Evolutionary conservation across 2,329 filamentous ascomycete genomes (phyloP).

Genomic region (Aspergillus sp.): DNA sequence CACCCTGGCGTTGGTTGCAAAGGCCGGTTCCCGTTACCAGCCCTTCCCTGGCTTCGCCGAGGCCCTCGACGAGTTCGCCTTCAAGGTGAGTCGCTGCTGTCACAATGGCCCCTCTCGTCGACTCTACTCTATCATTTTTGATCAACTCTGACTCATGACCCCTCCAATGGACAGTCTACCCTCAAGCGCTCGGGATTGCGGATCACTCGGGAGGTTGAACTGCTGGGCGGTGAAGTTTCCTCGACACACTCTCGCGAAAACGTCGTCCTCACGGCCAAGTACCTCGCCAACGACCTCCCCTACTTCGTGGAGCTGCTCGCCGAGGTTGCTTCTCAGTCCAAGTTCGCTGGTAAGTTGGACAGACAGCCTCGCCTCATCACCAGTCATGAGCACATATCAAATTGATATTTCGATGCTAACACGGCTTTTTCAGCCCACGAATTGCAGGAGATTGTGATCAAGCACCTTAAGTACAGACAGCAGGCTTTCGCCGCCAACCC

Average conservation of each 20-base stretch:
- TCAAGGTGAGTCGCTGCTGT: constrained; percentile 67
- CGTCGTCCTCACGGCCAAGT: constrained; percentile 87
- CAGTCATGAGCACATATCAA: neutral
- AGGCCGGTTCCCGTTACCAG: constrained; percentile 93
- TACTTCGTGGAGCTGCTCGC: constrained; percentile 96
- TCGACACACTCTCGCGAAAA: constrained; percentile 91
- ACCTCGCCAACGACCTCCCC: constrained; percentile 90
- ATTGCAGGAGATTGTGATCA: constrained; percentile 82
- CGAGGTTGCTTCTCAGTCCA: constrained; percentile 85
- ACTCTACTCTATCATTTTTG: neutral
- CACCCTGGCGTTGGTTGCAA: constrained; percentile 85
- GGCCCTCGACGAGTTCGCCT: constrained; percentile 91
- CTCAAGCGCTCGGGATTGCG: constrained; percentile 82
- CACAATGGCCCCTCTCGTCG: constrained; percentile 18
- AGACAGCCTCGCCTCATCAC: constrained; percentile 1
- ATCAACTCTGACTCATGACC: constrained; percentile 11
- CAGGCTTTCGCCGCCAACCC: constrained; percentile 63
- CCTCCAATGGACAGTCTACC: constrained; percentile 64
- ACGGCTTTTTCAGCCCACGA: constrained; percentile 65
- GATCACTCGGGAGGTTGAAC: constrained; percentile 91
- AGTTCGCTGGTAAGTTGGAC: constrained; percentile 64
- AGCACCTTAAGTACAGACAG: constrained; percentile 74
- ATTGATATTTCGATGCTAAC: constrained; percentile 2
- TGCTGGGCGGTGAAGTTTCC: constrained; percentile 85
- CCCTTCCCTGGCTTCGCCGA: constrained; percentile 83